Evolutionary conservation across 2,329 filamentous ascomycete species (phyloP).

Genomic region (Claviceps paspali): DNA sequence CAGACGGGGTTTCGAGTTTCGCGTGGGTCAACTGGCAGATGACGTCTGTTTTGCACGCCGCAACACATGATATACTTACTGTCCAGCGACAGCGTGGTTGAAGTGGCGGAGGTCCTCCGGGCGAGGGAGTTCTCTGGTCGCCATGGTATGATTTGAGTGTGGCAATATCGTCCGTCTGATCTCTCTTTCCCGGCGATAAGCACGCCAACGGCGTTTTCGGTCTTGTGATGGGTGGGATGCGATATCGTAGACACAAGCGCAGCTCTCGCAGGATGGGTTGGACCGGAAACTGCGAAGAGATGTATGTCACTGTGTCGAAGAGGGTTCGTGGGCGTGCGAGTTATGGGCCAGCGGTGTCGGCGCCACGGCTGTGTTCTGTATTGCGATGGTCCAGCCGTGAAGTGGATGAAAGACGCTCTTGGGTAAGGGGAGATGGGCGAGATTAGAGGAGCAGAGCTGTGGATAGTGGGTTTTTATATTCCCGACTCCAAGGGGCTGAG

Average conservation of each 20-base stretch:
- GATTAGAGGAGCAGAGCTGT: no score
- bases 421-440: no score
- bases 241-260: background rate
- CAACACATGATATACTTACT: constrained; percentile 41
- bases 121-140: constrained; percentile 31
- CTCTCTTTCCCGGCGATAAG: background rate
- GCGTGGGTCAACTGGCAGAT: no score
- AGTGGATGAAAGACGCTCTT: no score
- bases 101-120: constrained; percentile 51
- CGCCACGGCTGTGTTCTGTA: background rate
- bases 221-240: background rate
- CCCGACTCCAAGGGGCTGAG: no score
- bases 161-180: background rate
- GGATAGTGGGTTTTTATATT: no score
- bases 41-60: no score
- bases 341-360: background rate
- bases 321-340: background rate
- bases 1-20: no score
- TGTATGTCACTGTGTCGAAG: background rate
- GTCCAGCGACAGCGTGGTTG: constrained; percentile 65
- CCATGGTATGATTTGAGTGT: constrained; percentile 10
- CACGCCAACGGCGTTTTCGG: background rate
- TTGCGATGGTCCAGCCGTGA: background rate
- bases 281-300: background rate
- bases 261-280: background rate